phyloP scores from a whole-genome alignment of 139 green algal species.

The Nannochloris sp. region DNA sequence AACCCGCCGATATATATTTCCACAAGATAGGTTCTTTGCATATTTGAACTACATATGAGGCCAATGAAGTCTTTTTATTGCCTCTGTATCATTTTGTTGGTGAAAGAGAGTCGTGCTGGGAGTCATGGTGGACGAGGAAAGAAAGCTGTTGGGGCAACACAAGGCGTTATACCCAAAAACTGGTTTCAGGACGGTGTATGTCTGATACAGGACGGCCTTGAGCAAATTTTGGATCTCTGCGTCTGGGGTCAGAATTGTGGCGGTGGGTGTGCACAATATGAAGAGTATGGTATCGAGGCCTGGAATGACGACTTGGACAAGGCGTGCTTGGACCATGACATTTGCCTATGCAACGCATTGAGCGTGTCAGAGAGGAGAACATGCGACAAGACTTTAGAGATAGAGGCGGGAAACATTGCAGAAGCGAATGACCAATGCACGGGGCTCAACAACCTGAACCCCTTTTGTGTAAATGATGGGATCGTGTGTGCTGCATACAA shows the following conservation, averaged over 20 bases:
- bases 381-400: neutral
- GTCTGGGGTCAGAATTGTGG: neutral
- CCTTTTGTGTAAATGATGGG: neutral
- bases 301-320: neutral
- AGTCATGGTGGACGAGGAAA: no score
- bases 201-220: no score
- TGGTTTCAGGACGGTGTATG: no score
- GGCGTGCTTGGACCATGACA: constrained; percentile 1
- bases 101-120: no score
- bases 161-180: no score
- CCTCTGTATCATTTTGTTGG: no score
- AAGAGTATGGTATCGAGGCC: neutral
- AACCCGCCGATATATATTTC: no score
- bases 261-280: neutral
- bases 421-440: neutral
- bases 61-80: no score
- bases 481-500: neutral
- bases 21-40: no score
- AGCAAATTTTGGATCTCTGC: neutral
- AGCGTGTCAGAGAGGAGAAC: neutral
- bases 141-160: no score
- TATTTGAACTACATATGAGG: no score
- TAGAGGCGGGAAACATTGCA: neutral
- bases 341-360: neutral
- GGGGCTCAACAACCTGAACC: neutral